A percentile compares a stretch with the other conserved stretches of the same genome.
Evolutionary conservation across 257 asterid genomes (phyloP).

Genomic region (Scutellaria galericulata): DNA sequence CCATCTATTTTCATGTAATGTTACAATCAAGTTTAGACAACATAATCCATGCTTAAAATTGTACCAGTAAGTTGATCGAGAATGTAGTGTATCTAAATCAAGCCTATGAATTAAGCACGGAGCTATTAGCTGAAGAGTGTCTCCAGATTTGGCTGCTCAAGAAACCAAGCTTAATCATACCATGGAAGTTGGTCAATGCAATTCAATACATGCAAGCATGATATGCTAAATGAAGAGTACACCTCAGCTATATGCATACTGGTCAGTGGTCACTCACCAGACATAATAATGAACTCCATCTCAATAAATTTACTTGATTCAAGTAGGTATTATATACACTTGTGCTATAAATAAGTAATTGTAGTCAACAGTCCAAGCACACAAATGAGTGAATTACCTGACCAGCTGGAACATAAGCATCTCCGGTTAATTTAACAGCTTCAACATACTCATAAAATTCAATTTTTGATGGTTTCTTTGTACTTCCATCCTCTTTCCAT

Average conservation of each 20-base stretch:
- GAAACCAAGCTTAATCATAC: slow-evolving; percentile 13
- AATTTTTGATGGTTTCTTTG: slow-evolving; percentile 62
- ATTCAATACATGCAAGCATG: background rate
- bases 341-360: background rate
- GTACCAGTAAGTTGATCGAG: slow-evolving; percentile 8
- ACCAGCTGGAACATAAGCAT: slow-evolving; percentile 96
- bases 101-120: slow-evolving; percentile 3
- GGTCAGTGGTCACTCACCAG: background rate
- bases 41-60: slow-evolving; percentile 26
- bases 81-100: background rate
- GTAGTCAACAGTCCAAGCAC: slow-evolving; percentile 8
- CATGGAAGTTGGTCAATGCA: background rate
- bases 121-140: slow-evolving; percentile 10
- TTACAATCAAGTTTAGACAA: slow-evolving; percentile 19
- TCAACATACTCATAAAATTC: slow-evolving; percentile 95
- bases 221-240: background rate
- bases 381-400: slow-evolving; percentile 57
- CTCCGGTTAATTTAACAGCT: slow-evolving; percentile 94
- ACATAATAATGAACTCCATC: slow-evolving; percentile 1
- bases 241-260: slow-evolving; percentile 16
- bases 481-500: slow-evolving; percentile 83
- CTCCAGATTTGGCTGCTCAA: slow-evolving; percentile 26
- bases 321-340: background rate
- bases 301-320: background rate
- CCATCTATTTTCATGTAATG: slow-evolving; percentile 19